Percentiles rank a stretch among this genome's conserved stretches.
Conservation (phyloP, 352 stramenopile species). For the Stramenopiles sp. region DNA sequence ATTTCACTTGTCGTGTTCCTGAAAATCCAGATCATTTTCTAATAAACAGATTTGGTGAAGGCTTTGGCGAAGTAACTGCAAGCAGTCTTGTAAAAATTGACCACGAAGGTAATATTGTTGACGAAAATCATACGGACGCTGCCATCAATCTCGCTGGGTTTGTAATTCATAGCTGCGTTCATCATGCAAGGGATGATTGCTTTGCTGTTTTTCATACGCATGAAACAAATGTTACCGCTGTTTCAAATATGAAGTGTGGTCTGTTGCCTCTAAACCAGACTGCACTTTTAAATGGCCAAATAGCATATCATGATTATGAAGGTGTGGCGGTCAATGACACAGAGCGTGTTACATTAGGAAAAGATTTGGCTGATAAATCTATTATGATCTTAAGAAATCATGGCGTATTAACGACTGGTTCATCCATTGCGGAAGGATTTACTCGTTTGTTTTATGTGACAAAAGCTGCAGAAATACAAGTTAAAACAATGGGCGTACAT, state of each 20-base stretch:
- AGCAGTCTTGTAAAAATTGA: no score
- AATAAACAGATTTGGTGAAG: no score
- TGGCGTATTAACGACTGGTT: slow-evolving; percentile 10
- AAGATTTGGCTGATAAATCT: slow-evolving; percentile 10
- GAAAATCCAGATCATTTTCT: no score
- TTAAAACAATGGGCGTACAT: no score
- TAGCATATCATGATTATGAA: slow-evolving; percentile 15
- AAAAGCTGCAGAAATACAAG: slow-evolving; percentile 13
- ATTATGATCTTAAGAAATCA: slow-evolving; percentile 15
- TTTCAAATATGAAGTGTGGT: slow-evolving; percentile 14
- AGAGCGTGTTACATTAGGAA: slow-evolving; percentile 9
- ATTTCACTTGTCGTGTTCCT: no score
- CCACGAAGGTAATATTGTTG: no score
- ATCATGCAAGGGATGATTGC: no score
- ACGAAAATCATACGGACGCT: no score
- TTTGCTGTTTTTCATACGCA: no score
- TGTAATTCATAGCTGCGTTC: no score
- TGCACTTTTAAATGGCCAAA: slow-evolving; percentile 8
- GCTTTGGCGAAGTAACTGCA: no score
- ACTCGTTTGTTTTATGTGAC: slow-evolving; percentile 13
- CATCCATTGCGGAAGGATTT: slow-evolving; percentile 13
- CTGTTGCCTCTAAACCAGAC: slow-evolving; percentile 12
- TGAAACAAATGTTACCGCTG: slow-evolving; percentile 10
- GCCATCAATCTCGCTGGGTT: no score
- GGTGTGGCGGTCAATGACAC: slow-evolving; percentile 10